These are phyloP conservation scores for Paramecium sonneborni DNA, from an alignment of 73 alveolate species.

Conservation along the genomic window DNA sequence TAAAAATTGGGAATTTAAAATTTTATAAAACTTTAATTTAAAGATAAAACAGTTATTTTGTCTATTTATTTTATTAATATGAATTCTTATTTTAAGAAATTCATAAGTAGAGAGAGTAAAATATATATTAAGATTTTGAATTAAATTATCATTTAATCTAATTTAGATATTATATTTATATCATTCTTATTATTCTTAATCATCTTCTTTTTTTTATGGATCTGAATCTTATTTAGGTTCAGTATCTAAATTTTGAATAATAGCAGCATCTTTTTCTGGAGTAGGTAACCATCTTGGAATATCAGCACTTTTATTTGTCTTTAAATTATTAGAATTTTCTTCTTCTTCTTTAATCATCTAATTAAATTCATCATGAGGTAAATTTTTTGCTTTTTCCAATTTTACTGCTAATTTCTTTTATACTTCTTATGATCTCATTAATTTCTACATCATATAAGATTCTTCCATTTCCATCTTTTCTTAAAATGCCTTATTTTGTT, in stretches of 20 bases:
- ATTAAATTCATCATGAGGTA: slow-evolving; percentile 30
- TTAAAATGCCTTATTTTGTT: background rate
- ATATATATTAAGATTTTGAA: no score
- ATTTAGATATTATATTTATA: background rate
- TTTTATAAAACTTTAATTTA: no score
- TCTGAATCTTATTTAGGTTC: slow-evolving; percentile 36
- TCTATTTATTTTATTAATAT: no score
- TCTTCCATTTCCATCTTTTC: slow-evolving; percentile 47
- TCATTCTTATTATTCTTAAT: background rate
- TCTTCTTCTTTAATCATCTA: slow-evolving; percentile 6
- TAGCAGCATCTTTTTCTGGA: slow-evolving; percentile 23
- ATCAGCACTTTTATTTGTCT: background rate
- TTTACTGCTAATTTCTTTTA: slow-evolving; percentile 23
- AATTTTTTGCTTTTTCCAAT: slow-evolving; percentile 34
- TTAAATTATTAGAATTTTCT: background rate
- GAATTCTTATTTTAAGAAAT: background rate
- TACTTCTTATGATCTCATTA: slow-evolving; percentile 1
- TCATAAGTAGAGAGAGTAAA: no score
- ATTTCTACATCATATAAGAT: background rate
- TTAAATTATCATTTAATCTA: background rate
- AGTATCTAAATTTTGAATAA: background rate
- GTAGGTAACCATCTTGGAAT: slow-evolving; percentile 53
- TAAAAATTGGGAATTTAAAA: no score
- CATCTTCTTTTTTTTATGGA: background rate
- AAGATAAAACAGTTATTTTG: no score